Evolutionary conservation across 2,329 filamentous ascomycete genomes (phyloP), one percentile per base, ranked within the genome.

Genomic region (Beauveria rudraprayagi): DNA sequence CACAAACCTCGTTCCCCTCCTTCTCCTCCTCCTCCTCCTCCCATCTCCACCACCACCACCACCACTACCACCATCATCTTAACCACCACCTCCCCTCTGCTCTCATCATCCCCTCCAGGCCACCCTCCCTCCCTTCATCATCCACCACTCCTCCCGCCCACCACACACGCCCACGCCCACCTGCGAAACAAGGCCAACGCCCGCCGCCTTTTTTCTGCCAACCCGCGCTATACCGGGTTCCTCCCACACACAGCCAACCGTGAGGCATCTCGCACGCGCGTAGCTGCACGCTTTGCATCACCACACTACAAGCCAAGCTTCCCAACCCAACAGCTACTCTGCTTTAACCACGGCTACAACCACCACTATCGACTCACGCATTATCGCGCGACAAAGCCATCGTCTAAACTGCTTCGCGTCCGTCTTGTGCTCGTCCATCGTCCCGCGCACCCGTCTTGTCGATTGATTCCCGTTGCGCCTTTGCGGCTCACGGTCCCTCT

Each of bases 1-100:
- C 59, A 56, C 58, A 43, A 53, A 19, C 44, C 57, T 48, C 50
- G 48, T 57, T 59, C 43, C 59, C 60, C 60, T 40, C 52, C 46
- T 11, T 28, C 51, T 61, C 54, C 26, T 40, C 34, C 63, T 59
- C 43, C 50, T 43, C 61, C 61, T 61, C 61, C 57, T 52, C 50
- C 28, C 66, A 66, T 62, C 66, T 65, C 63, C 51, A 64, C 62
- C 63, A 61, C 65, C 63, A 62, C 60, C 54, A 57, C 65, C 63
- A 63, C 67, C 62, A 64, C 64, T 67, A 65, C 37, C 65, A 67
- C 63, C 66, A 66, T 64, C 48, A 63, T 62, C 62, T 60, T 64
- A 64, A 61, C 60, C 51, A 62, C 60, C 65, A 59, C 57, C 46
- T 51, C 47, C 47, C 44, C 34, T 61, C 62, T 63, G 58, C 56